Conservation (phyloP, 1,284 basidiomycete species). For the Phylloboletellus chloephorus region DNA sequence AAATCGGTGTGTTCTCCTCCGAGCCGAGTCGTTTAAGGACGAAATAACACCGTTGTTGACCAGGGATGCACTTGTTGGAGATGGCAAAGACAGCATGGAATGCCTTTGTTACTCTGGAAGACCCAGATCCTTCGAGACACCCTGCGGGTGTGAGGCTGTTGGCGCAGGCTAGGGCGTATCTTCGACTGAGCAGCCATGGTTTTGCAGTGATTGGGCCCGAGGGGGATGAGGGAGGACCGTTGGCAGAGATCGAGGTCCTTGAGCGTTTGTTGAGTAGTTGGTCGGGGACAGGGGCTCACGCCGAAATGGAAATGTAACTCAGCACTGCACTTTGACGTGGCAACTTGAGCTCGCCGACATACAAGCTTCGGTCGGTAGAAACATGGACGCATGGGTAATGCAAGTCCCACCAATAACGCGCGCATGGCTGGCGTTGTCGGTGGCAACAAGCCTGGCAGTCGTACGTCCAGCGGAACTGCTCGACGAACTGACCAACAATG, state of each 20-base stretch:
- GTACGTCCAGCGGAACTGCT: constrained; percentile 36
- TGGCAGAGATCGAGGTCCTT: constrained; percentile 47
- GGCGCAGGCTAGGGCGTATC: constrained; percentile 30
- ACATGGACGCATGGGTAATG: constrained; percentile 79
- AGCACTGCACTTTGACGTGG: constrained; percentile 15
- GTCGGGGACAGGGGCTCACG: constrained; percentile 6
- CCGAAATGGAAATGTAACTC: constrained; percentile 9
- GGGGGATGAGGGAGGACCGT: constrained; percentile 56
- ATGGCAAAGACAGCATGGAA: constrained; percentile 74
- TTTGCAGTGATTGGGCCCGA: constrained; percentile 49
- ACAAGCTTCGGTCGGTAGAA: constrained; percentile 9
- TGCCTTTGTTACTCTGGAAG: constrained; percentile 32
- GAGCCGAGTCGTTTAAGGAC: not conserved
- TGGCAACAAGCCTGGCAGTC: constrained; percentile 77
- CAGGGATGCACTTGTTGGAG: constrained; percentile 71
- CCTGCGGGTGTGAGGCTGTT: constrained; percentile 11
- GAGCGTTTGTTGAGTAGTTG: constrained; percentile 29
- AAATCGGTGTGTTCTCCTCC: constrained; percentile 51
- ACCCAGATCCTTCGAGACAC: not conserved
- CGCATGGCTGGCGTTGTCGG: constrained; percentile 72
- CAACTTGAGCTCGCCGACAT: not conserved
- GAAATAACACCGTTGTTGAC: not conserved
- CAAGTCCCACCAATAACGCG: constrained; percentile 89
- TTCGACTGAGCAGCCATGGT: constrained; percentile 40
- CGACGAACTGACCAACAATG: constrained; percentile 9